These are phyloP conservation scores for Teunomyces aglyptinius DNA, from an alignment of 805 yeast species.

Conservation along the genomic window DNA sequence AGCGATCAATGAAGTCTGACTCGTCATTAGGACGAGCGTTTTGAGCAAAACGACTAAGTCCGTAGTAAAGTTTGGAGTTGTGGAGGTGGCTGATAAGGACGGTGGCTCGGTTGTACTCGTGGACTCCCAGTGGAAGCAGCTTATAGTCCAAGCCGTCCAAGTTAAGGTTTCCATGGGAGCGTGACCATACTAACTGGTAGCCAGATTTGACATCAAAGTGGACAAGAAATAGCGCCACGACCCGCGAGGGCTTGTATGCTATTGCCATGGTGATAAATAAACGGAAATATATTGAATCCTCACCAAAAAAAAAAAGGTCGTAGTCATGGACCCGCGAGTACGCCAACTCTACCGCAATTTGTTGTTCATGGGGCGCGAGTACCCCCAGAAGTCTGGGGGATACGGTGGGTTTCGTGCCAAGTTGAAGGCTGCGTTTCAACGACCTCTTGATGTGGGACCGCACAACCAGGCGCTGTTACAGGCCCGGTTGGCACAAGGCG, in stretches of 20 bases:
- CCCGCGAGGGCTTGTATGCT: slow-evolving; percentile 19
- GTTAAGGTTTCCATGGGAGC: slow-evolving; percentile 16
- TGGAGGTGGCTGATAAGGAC: slow-evolving; percentile 30
- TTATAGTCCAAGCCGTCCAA: slow-evolving; percentile 38
- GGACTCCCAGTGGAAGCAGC: slow-evolving; percentile 41
- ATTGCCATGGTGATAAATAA: background rate
- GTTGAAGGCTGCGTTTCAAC: slow-evolving; percentile 20
- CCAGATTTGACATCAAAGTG: slow-evolving; percentile 37
- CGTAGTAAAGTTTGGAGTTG: slow-evolving; percentile 28
- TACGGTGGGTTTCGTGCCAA: slow-evolving; percentile 19
- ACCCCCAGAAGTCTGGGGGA: slow-evolving; percentile 33
- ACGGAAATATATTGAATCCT: background rate
- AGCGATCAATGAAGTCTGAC: slow-evolving; percentile 6
- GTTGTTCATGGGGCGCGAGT: slow-evolving; percentile 34
- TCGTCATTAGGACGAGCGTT: slow-evolving; percentile 7
- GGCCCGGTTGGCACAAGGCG: slow-evolving; percentile 22
- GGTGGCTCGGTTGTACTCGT: slow-evolving; percentile 29
- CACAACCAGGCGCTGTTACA: slow-evolving; percentile 9
- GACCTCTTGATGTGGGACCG: slow-evolving; percentile 14
- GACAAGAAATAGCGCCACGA: slow-evolving; percentile 32
- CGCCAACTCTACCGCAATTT: slow-evolving; percentile 24
- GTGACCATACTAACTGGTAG: slow-evolving; percentile 37
- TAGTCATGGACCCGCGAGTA: slow-evolving; percentile 22
- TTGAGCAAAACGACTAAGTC: slow-evolving; percentile 34
- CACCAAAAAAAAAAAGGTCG: background rate